Base-by-base conservation (phyloP, 2,329 filamentous ascomycete species). In the Zasmidium citrigriseum region DNA sequence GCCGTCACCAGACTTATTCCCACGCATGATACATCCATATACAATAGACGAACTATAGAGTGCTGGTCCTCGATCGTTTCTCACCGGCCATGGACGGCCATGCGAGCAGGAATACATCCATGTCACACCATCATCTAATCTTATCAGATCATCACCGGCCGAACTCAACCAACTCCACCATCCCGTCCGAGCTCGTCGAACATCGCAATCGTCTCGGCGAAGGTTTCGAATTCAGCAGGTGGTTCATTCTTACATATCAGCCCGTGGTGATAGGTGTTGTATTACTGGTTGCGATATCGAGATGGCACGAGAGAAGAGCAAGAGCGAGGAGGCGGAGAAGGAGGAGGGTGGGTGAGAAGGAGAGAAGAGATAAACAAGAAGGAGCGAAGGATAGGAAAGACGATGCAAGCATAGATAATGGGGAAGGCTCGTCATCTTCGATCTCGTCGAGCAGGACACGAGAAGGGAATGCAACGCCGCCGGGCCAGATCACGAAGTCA, bases 361-460 rank as follows among this genome's bases (percentile, higher is more conserved):
- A 29, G 34, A 44, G 48, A 18, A 29, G 44, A 46, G 45, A 46
- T 16, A 25, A 29, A 44, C 9, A 14, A 16, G 16, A 49, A 25
- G 46, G 20, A 21, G 23, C 21, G 25, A n/a, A 27, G 12, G n/a
- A 5, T 12, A n/a, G 52, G 23, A 41, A 20, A n/a, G 34, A 41
- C 18, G 34, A 41, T 4, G 34, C 4, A 16, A 4, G 12, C 7
- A n/a, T 16, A 9, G 7, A 9, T 4, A 41, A 46, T 16, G 56
- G 46, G 22, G 57, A 46, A 47, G 55, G 20, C 23, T 56, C 27
- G 46, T 22, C 60, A n/a, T 73, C 71, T 65, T 41, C 34, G 16
- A 76, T 73, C 51, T 73, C 69, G n/a, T 75, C 74, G 10, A 76
- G 73, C 56, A 76, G 73, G 56, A 77, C 74, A 0, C 61, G 76